phyloP scores from a whole-genome alignment of 352 stramenopile genomes.

The Pythium guiyangense region DNA sequence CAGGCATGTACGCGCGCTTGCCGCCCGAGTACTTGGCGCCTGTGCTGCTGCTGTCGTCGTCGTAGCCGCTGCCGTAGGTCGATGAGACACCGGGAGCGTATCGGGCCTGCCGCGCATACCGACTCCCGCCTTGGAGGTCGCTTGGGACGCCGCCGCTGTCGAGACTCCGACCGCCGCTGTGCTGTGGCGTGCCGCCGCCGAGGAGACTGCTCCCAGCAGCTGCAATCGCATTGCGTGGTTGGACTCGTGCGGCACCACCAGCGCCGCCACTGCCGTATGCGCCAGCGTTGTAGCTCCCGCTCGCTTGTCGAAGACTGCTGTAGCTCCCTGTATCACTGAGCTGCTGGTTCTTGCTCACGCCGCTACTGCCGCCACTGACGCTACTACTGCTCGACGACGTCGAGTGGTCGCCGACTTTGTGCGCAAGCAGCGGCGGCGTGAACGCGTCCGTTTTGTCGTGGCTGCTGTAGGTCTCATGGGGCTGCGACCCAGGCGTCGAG shows the following conservation, averaged over 20 bases:
- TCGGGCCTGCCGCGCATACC: constrained; percentile 74
- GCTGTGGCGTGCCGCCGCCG: constrained; percentile 41
- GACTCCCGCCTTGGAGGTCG: constrained; percentile 46
- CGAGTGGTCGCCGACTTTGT: constrained; percentile 19
- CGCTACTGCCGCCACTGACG: constrained; percentile 27
- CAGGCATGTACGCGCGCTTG: constrained; percentile 43
- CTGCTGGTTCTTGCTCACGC: constrained; percentile 49
- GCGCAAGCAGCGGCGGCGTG: constrained; percentile 49
- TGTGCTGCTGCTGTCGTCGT: constrained; percentile 26
- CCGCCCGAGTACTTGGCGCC: constrained; percentile 51
- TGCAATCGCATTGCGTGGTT: constrained; percentile 66
- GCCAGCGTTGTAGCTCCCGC: constrained; percentile 1
- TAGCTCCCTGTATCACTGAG: constrained; percentile 36
- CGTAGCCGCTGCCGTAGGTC: constrained; percentile 15
- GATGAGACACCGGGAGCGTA: constrained; percentile 64
- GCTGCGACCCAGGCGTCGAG: constrained; percentile 51
- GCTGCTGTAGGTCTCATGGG: constrained; percentile 27
- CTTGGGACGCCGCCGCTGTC: constrained; percentile 41
- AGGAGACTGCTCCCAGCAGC: constrained; percentile 65
- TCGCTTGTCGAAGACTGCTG: not conserved
- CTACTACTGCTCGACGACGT: constrained; percentile 38
- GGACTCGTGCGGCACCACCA: constrained; percentile 28
- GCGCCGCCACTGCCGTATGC: constrained; percentile 21
- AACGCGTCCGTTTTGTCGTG: constrained; percentile 39
- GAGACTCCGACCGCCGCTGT: constrained; percentile 31